Evolutionary conservation across 2,329 filamentous ascomycete species (phyloP).

Genomic region (Exophiala viscosa): DNA sequence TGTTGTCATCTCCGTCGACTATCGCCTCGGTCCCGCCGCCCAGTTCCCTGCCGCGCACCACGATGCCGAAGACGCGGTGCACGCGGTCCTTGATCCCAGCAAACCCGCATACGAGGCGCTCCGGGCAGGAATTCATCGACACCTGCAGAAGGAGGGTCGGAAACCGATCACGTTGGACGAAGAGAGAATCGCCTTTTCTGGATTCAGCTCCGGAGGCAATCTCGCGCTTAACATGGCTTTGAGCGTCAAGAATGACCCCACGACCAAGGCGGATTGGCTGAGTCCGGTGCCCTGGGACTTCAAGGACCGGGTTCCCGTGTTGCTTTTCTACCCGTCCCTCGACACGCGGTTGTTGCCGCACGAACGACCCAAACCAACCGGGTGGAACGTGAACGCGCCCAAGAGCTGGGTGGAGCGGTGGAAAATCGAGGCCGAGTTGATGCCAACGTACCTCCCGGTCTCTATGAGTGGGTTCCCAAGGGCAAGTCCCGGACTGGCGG

Average conservation of each 20-base stretch:
- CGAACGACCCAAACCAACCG: constrained; percentile 24
- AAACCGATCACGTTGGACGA: constrained; percentile 32
- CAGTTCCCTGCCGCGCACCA: constrained; percentile 47
- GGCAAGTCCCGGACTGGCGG: constrained; percentile 26
- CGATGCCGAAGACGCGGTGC: constrained; percentile 46
- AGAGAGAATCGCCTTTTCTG: constrained; percentile 40
- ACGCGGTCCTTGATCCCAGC: constrained; percentile 38
- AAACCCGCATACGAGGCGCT: constrained; percentile 19
- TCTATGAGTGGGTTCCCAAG: constrained; percentile 17
- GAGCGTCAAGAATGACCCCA: constrained; percentile 22
- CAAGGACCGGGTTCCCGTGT: constrained; percentile 21
- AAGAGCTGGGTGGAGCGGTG: constrained; percentile 21
- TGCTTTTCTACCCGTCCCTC: constrained; percentile 28
- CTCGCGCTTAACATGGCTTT: constrained; percentile 38
- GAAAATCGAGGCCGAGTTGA: constrained; percentile 25
- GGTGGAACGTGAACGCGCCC: constrained; percentile 21
- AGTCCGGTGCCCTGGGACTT: constrained; percentile 23
- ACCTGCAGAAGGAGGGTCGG: constrained; percentile 15
- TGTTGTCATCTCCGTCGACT: constrained; percentile 47
- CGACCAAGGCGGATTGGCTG: constrained; percentile 13
- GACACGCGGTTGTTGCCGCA: constrained; percentile 26
- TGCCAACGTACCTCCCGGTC: constrained; percentile 28
- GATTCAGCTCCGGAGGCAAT: constrained; percentile 47
- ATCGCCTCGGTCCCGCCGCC: constrained; percentile 46
- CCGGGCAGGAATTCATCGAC: constrained; percentile 19